phyloP scores from a whole-genome alignment of 2,329 filamentous ascomycete genomes.

The Trichoderma atrobrunneum region DNA sequence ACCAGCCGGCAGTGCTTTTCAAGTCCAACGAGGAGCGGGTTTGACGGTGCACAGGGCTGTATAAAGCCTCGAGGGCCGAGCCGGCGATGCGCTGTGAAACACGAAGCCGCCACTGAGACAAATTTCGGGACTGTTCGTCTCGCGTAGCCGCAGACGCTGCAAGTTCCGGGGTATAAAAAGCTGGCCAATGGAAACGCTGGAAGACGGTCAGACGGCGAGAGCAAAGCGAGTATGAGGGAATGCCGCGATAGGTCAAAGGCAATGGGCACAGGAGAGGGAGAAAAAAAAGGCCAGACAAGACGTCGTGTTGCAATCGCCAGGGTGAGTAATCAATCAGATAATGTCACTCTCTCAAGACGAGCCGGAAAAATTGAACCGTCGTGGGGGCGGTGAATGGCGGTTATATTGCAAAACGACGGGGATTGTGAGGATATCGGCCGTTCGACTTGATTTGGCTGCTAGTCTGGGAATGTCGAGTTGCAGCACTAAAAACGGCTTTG shows the following conservation, averaged over 20 bases:
- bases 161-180: conserved; percentile 1
- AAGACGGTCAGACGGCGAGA: not conserved
- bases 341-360: conserved; percentile 7
- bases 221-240: not conserved
- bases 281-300: not conserved
- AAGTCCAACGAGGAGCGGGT: not conserved
- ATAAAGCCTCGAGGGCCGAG: not conserved
- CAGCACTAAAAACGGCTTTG: conserved; percentile 14
- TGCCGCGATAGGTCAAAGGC: not conserved
- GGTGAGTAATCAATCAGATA: conserved; percentile 17
- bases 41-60: not conserved
- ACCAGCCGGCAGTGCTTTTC: not conserved
- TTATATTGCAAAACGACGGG: conserved; percentile 16
- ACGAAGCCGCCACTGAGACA: conserved; percentile 2
- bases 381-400: conserved; percentile 16
- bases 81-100: conserved; percentile 10
- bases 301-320: not conserved
- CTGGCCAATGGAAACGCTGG: not conserved
- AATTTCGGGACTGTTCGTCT: conserved; percentile 6
- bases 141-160: conserved; percentile 14
- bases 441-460: conserved; percentile 11
- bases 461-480: conserved; percentile 17
- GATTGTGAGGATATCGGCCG: conserved; percentile 19
- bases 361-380: conserved; percentile 16
- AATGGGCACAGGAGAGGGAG: not conserved